Base-by-base conservation (phyloP, 306 rosid genomes). In the Pyrus communis region DNA sequence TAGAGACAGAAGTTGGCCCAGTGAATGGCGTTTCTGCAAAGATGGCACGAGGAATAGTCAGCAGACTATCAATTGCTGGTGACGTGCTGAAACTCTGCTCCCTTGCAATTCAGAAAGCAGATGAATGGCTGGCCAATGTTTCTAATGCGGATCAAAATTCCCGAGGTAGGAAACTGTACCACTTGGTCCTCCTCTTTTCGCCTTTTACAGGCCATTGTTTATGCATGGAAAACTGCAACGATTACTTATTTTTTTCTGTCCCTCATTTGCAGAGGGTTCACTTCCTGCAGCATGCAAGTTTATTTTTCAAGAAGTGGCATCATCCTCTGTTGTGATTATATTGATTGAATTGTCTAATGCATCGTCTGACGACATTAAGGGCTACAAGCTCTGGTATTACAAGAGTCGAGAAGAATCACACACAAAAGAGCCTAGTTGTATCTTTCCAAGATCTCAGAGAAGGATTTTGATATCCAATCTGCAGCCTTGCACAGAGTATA, bases 231-330 rank as follows among this genome's bases (percentile, higher is more conserved):
- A 64, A 77, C 79, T 83, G 75, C 54, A 38, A 13, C 74, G 75
- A 54, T 84, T 76, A 77, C 71, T 70, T 63, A 62, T 75, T 70
- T 80, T 75, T 38, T 76, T 72, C 68, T 79, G 69, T 35, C 59
- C 55, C 69, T 61, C 25, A 59, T 74, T 30, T 65, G 68, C 97
- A 96, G 99, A 92, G 86, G 99, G 88, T 76, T 96, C 99, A 10
- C 97, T 96, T 82, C 99, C 99, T 62, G 93, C 99, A 64, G 99
- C 99, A 67, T 96, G 99, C 96, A 96, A 92, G 88, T 93, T 91
- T 86, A 79, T 96, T 80, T 96, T 92, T 79, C 98, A 96, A 87
- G 97, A 91, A 86, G 87, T 89, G 66, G 75, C 93, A 67, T 82
- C 93, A 70, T 86, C 93, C 59, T 89, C 97, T 3, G 96, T 96